Evolutionary conservation across 768 basidiomycete genomes (phyloP), one percentile per base, ranked within the genome.

Genomic region (Rhodosporidiobolus odoratus): DNA sequence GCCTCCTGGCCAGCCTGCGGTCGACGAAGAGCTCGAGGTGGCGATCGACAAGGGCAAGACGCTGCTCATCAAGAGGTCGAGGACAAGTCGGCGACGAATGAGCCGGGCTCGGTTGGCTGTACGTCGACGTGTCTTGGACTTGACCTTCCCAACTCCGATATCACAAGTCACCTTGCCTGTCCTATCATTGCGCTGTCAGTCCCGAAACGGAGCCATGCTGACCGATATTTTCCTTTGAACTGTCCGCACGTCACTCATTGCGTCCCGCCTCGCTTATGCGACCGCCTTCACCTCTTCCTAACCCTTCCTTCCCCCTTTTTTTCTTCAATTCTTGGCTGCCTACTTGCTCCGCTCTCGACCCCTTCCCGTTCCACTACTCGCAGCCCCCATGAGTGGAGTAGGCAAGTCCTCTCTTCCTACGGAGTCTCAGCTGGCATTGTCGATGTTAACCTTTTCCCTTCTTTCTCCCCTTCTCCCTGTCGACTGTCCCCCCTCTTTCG

Each of bases 51-150:
- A 90, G 80, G 96, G 96, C 48, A 98, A 98, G 85, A 96, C 90
- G 63, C 85, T 99, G 69, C 94, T 97, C 79, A 88, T 99, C 79
- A 89, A 92, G 76, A 90, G 54, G 85, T 96, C 67, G 88, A 89
- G 74, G 86, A 96, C 79, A 96, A 99, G 85, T 94, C 88, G 85
- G 92, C 96, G 17, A 68, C 91, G 17, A 83, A 83, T 73, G 94
- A 94, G 79, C 94, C 95, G 69, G 95, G 96, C 74, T 93, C 91
- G n/a, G 89, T 98, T 72, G 96, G 94, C 64, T 92, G 92, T 59
- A 6, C 48, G 43, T 19, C 56, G 43, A 23, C 43, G 43, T 45
- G 13, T 45, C 43, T 45, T 45, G 13, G 12, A 12, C 43, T 45
- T 12, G 43, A 45, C 43, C 23, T 23, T 45, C 13, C 43, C 43